Evolutionary conservation across 2,329 filamentous ascomycete species (phyloP).

Genomic region (Alternaria sp.): DNA sequence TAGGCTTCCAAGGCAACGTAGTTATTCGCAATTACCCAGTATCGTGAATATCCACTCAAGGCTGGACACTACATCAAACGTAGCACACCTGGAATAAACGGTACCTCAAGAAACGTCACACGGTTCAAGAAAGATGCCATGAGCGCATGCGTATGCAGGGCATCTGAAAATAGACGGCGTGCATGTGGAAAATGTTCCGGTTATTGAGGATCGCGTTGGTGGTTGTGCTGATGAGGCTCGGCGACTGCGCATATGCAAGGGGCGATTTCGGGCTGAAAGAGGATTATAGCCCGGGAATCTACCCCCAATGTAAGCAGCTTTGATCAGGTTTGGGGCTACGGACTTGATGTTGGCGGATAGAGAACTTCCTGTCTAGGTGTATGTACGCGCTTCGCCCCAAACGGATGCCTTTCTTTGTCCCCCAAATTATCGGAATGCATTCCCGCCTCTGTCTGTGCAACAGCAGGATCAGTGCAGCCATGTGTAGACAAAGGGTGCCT

Average conservation of each 20-base stretch:
- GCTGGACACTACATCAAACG: neutral
- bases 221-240: constrained; percentile 4
- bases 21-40: neutral
- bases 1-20: neutral
- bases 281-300: neutral
- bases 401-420: constrained; percentile 6
- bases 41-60: neutral
- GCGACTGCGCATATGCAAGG: constrained; percentile 12
- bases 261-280: neutral
- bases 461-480: constrained; percentile 1
- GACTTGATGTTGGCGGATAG: neutral
- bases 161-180: neutral
- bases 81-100: neutral
- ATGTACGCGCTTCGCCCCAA: constrained; percentile 3
- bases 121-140: neutral
- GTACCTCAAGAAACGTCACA: neutral
- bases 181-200: neutral
- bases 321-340: neutral
- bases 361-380: neutral
- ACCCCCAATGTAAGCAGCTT: neutral
- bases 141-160: neutral
- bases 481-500: constrained; percentile 4
- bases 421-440: neutral
- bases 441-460: constrained; percentile 4
- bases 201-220: neutral